Percentiles rank a stretch among this genome's conserved stretches.
Conservation (phyloP, 2,329 filamentous ascomycete species). For the Rhynchosporium graminicola region DNA sequence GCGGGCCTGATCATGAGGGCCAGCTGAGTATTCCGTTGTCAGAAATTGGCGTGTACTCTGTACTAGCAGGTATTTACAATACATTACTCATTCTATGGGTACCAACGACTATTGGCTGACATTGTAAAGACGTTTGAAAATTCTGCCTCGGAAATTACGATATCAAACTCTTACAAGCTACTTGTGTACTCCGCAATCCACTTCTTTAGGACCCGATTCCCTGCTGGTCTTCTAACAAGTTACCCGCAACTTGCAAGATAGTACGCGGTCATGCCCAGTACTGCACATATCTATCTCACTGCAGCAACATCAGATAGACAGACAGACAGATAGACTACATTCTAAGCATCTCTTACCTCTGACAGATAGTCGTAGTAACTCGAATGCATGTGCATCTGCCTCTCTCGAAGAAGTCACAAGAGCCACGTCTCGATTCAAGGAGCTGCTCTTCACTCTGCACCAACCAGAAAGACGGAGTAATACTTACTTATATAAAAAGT, state of each 20-base stretch:
- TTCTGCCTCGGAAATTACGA: slow-evolving; percentile 3
- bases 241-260: background rate
- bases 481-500: background rate
- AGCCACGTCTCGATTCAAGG: background rate
- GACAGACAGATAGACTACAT: background rate
- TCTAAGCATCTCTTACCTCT: slow-evolving; percentile 9
- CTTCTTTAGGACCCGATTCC: background rate
- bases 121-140: background rate
- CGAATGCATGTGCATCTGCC: slow-evolving; percentile 4
- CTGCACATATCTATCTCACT: background rate
- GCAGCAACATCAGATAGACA: too few species aligned
- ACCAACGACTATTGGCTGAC: slow-evolving; percentile 1
- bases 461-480: slow-evolving; percentile 10
- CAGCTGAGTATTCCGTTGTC: background rate
- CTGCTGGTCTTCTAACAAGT: background rate
- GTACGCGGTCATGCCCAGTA: background rate
- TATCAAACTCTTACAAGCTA: slow-evolving; percentile 10
- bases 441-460: slow-evolving; percentile 5
- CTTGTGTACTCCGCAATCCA: background rate
- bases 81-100: background rate
- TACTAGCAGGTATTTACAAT: background rate
- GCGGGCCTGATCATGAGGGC: background rate
- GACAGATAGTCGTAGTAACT: slow-evolving; percentile 11
- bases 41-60: background rate
- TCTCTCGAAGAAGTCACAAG: background rate